Conservation (phyloP, 176 grass and related monocot genomes). For the Aechmea fasciata region DNA sequence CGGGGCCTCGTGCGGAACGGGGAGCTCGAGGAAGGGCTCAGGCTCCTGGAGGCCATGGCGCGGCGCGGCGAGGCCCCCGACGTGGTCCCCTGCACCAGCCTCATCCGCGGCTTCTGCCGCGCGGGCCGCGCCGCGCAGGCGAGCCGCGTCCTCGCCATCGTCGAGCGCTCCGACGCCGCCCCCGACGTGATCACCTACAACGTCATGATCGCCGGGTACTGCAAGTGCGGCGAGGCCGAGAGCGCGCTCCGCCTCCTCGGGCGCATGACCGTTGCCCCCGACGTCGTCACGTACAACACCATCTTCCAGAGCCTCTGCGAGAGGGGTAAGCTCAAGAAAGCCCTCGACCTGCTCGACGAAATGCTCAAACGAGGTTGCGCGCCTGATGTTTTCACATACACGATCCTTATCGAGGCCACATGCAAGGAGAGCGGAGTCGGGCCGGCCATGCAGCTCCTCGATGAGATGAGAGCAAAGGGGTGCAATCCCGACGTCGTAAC, state of each 20-base stretch:
- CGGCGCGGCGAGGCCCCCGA: constrained; percentile 18
- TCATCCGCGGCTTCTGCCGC: constrained; percentile 63
- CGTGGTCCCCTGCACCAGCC: constrained; percentile 41
- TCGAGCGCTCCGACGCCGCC: constrained; percentile 38
- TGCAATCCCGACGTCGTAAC: constrained; percentile 54
- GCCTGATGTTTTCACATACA: constrained; percentile 67
- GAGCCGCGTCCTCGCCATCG: constrained; percentile 32
- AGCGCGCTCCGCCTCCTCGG: constrained; percentile 45
- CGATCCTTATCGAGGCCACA: constrained; percentile 58
- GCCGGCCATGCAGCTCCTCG: constrained; percentile 46
- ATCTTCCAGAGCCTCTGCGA: constrained; percentile 56
- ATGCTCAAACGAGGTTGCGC: constrained; percentile 50
- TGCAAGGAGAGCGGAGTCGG: constrained; percentile 44
- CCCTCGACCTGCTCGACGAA: constrained; percentile 49
- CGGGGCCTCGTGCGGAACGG: constrained; percentile 43
- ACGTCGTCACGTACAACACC: constrained; percentile 59
- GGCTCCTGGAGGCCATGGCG: constrained; percentile 28
- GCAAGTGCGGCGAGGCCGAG: constrained; percentile 45
- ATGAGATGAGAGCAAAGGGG: constrained; percentile 53
- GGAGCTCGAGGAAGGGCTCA: constrained; percentile 50
- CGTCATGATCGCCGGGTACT: constrained; percentile 48
- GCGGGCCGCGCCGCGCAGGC: constrained; percentile 36
- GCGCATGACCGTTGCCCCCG: constrained; percentile 37
- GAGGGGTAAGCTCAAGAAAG: constrained; percentile 35
- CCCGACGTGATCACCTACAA: constrained; percentile 58